Evolutionary conservation across 2,329 filamentous ascomycete genomes (phyloP).

Genomic region (Fusarium chlamydosporum): DNA sequence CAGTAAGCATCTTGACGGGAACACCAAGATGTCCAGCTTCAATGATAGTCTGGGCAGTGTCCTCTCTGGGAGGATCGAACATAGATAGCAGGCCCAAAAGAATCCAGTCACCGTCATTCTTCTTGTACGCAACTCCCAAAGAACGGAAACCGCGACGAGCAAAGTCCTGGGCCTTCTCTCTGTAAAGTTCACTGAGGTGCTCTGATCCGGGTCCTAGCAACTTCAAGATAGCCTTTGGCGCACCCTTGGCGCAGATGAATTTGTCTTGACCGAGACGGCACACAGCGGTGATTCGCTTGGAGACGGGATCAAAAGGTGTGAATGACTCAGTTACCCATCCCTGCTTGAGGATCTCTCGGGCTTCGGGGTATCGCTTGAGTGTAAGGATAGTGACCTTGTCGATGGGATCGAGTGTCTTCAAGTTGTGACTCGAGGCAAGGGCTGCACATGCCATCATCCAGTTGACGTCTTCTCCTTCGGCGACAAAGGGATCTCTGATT

Average conservation of each 20-base stretch:
- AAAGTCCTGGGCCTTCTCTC: slow-evolving; percentile 36
- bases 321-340: slow-evolving; percentile 30
- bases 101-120: slow-evolving; percentile 35
- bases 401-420: slow-evolving; percentile 20
- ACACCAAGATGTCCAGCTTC: slow-evolving; percentile 32
- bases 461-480: slow-evolving; percentile 34
- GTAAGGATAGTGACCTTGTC: slow-evolving; percentile 40
- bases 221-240: slow-evolving; percentile 16
- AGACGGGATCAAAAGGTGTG: slow-evolving; percentile 33
- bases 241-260: slow-evolving; percentile 25
- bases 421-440: slow-evolving; percentile 21
- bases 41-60: slow-evolving; percentile 33
- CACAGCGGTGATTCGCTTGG: slow-evolving; percentile 32
- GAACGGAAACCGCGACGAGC: slow-evolving; percentile 31
- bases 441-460: slow-evolving; percentile 43
- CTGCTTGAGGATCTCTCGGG: slow-evolving; percentile 32
- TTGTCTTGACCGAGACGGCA: slow-evolving; percentile 18
- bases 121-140: slow-evolving; percentile 37
- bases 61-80: slow-evolving; percentile 32
- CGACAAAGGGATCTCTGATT: slow-evolving; percentile 30
- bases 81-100: slow-evolving; percentile 28
- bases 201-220: slow-evolving; percentile 20
- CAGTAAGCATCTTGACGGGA: slow-evolving; percentile 31
- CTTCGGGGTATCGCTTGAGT: slow-evolving; percentile 33
- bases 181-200: slow-evolving; percentile 11